These are phyloP conservation scores for Nepenthes gracilis DNA, from an alignment of 148 eudicot species.

Conservation along the genomic window DNA sequence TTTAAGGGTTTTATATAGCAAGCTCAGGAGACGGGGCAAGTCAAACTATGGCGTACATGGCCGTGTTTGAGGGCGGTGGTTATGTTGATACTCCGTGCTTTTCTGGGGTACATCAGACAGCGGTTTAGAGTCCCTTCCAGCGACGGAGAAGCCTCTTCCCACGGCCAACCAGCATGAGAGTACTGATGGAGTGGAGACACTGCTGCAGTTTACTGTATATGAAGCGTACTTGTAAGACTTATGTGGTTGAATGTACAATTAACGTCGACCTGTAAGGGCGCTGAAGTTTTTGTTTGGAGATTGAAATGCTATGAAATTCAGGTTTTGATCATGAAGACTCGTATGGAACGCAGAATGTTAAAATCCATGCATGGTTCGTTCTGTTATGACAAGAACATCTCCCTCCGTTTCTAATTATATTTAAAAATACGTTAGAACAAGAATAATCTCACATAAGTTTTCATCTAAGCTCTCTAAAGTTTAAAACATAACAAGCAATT, in stretches of 20 bases:
- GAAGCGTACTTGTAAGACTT: slow-evolving; percentile 17
- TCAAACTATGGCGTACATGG: slow-evolving; percentile 63
- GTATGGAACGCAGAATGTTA: no score
- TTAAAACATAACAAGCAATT: no score
- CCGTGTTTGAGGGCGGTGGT: slow-evolving; percentile 54
- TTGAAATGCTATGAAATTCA: not conserved
- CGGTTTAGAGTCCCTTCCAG: slow-evolving; percentile 38
- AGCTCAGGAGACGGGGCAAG: slow-evolving; percentile 58
- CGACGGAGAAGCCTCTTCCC: slow-evolving; percentile 39
- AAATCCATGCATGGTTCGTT: no score
- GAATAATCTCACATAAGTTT: no score
- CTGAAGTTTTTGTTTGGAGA: not conserved
- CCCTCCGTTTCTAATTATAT: no score
- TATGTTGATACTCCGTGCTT: slow-evolving; percentile 46
- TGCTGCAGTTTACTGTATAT: slow-evolving; percentile 50
- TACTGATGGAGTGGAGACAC: slow-evolving; percentile 74
- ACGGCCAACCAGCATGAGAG: slow-evolving; percentile 22
- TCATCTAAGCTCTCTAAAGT: no score
- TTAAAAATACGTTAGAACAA: no score
- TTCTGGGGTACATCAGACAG: slow-evolving; percentile 50
- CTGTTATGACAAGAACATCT: no score
- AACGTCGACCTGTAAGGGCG: not conserved
- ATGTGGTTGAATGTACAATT: no score
- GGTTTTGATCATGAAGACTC: not conserved
- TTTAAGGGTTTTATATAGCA: slow-evolving; percentile 60